A percentile compares a stretch with the other conserved stretches of the same genome.
phyloP scores from a whole-genome alignment of 2,329 filamentous ascomycete genomes.

The Paecilomyces variotii region DNA sequence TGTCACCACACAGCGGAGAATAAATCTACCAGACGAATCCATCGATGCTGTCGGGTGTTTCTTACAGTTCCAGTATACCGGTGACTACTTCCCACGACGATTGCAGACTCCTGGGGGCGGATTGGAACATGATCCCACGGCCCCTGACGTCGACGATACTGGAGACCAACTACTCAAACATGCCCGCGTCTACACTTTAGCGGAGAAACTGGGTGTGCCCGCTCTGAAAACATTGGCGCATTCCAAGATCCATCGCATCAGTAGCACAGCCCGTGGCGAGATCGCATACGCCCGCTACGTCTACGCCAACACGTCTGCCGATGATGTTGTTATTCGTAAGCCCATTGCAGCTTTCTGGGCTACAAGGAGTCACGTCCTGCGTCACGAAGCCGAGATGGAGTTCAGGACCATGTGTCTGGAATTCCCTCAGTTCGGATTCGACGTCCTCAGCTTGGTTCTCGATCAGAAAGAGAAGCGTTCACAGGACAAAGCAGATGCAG shows the following conservation, averaged over 20 bases:
- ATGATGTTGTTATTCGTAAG: conserved; percentile 66
- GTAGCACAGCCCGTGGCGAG: conserved; percentile 80
- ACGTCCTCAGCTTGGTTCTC: conserved; percentile 61
- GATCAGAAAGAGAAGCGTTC: conserved; percentile 37
- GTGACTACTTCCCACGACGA: conserved; percentile 70
- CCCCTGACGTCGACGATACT: conserved; percentile 63
- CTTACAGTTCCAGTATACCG: conserved; percentile 75
- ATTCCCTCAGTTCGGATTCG: conserved; percentile 85
- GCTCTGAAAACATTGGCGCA: conserved; percentile 68
- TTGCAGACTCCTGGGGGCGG: conserved; percentile 54
- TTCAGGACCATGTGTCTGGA: conserved; percentile 81
- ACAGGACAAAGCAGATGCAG: conserved; percentile 27
- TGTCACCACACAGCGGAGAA: conserved; percentile 47
- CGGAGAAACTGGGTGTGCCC: conserved; percentile 64
- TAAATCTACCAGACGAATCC: conserved; percentile 61
- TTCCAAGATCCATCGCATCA: conserved; percentile 86
- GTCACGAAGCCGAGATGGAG: conserved; percentile 77
- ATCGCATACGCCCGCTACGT: conserved; percentile 88
- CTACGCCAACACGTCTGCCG: conserved; percentile 64
- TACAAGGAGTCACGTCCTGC: conserved; percentile 66
- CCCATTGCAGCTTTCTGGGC: conserved; percentile 92
- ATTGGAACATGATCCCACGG: conserved; percentile 60
- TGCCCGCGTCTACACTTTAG: conserved; percentile 81
- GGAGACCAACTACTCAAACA: conserved; percentile 81
- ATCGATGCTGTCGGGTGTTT: conserved; percentile 69